Evolutionary conservation across 352 stramenopile genomes (phyloP), one percentile per base, ranked within the genome.

Genomic region (Phytophthora rubi): DNA sequence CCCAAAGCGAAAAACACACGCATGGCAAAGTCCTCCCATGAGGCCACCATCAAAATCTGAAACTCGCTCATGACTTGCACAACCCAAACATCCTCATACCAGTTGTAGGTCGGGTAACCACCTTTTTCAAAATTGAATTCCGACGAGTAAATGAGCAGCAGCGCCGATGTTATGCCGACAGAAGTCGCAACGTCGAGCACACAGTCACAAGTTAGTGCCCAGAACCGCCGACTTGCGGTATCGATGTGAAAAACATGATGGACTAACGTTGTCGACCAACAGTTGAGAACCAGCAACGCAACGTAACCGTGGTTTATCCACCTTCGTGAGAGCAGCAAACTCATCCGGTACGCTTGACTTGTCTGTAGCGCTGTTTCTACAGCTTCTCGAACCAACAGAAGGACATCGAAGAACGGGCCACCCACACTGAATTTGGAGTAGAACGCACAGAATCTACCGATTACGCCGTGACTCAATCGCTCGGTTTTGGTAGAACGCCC

Each of bases 1-100:
- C 76, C 71, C 6, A 80, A 12, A 6, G 73, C 78, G 18, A 88
- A 86, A 1, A 88, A 35, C 2, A 86, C 33, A 1, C 71, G 68
- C 45, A 71, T 75, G 15, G 47, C 53, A 0, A 83, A 57, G 48
- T 88, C 76, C 2, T 48, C 13, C 66, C 70, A 85, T 5, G 80
- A 85, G 3, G 33, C 48, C 2, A 89, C 68, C 15, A 88, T 28
- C 4, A 83, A 30, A 9, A 86, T 47, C 6, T 79, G 58, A 23
- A 73, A 76, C 45, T 81, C 73, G 44, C 65, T 76, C 9, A 71
- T 70, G 2, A 51, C 48, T 35, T 77, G 55, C 3, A 71, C 37
- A 0, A 70, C 7, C 65, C 65, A 78, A 2, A 53, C 30, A 9
- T 78, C 71, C 12, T 78, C 37, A 8, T 72, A 78, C 70, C 70